phyloP scores from a whole-genome alignment of 768 basidiomycete genomes.

The Tulasnella sp. region DNA sequence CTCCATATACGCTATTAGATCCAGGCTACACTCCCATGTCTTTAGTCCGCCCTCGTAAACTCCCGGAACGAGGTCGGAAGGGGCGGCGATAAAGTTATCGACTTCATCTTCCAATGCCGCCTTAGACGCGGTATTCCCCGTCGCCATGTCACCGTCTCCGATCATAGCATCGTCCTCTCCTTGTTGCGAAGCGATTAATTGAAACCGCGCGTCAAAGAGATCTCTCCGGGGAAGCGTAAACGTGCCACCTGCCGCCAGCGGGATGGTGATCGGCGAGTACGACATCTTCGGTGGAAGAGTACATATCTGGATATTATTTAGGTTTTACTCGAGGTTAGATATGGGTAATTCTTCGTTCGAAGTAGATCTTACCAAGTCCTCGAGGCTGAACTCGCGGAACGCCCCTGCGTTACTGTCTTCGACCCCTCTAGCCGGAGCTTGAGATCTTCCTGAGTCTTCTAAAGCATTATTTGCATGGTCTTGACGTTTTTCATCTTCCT shows the following conservation, averaged over 20 bases:
- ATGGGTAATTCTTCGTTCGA: background rate
- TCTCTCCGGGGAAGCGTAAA: constrained; percentile 59
- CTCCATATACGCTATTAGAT: constrained; percentile 53
- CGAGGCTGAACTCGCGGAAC: constrained; percentile 11
- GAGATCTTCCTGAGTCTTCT: background rate
- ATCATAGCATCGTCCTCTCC: constrained; percentile 18
- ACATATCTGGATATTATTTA: constrained; percentile 38
- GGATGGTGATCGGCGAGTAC: constrained; percentile 58
- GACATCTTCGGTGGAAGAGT: constrained; percentile 63
- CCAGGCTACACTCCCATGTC: constrained; percentile 94
- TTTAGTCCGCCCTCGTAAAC: constrained; percentile 95
- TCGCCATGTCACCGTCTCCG: constrained; percentile 10
- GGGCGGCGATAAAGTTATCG: constrained; percentile 60
- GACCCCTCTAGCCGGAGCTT: constrained; percentile 24
- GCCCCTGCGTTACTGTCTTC: constrained; percentile 24
- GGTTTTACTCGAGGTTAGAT: background rate
- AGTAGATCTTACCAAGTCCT: constrained; percentile 18
- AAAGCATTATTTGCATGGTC: background rate
- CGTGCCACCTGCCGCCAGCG: constrained; percentile 25
- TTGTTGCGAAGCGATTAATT: constrained; percentile 47
- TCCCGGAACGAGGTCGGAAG: constrained; percentile 82
- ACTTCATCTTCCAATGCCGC: constrained; percentile 14
- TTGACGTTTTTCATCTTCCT: background rate
- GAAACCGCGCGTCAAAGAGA: constrained; percentile 92
- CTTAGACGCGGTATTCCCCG: background rate